Percentiles rank a stretch among this genome's conserved stretches.
Evolutionary conservation across 2,329 filamentous ascomycete species (phyloP).

Genomic region (Cercospora zeae-maydis): DNA sequence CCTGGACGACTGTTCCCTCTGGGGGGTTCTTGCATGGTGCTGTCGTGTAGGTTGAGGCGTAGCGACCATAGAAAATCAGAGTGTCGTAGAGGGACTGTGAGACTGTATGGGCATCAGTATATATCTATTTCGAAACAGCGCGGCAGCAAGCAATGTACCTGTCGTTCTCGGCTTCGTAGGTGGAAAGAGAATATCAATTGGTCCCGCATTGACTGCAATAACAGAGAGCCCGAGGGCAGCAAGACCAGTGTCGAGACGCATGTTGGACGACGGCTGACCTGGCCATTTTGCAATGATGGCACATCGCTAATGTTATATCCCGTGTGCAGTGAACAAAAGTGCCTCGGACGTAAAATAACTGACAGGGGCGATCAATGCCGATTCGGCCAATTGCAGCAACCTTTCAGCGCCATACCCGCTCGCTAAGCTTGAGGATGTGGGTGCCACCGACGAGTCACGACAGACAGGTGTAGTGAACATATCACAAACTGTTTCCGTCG

Average conservation of each 20-base stretch:
- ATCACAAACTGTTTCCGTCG: not conserved
- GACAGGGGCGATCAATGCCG: not conserved
- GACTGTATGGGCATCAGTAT: not conserved
- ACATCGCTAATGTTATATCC: not conserved
- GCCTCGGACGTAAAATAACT: constrained; percentile 1
- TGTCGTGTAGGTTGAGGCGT: constrained; percentile 10
- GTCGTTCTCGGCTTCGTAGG: not conserved
- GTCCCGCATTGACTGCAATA: not conserved
- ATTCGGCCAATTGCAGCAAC: not conserved
- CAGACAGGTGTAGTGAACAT: not conserved
- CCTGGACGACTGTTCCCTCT: constrained; percentile 11
- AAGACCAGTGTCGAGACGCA: not conserved
- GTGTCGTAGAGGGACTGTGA: constrained; percentile 10
- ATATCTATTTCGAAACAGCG: not conserved
- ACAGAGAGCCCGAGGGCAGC: not conserved
- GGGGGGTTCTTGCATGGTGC: constrained; percentile 10
- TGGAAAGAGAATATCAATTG: not conserved
- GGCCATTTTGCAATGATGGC: not conserved
- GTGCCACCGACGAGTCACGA: constrained; percentile 5
- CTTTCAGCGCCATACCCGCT: not conserved
- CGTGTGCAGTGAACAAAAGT: not conserved
- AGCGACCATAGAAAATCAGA: constrained; percentile 12
- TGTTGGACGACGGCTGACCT: not conserved
- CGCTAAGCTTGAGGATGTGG: not conserved
- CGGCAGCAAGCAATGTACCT: not conserved